A percentile compares a stretch with the other conserved stretches of the same genome.
Conservation (phyloP, 2,329 filamentous ascomycete species). For the Biscogniauxia sp. region DNA sequence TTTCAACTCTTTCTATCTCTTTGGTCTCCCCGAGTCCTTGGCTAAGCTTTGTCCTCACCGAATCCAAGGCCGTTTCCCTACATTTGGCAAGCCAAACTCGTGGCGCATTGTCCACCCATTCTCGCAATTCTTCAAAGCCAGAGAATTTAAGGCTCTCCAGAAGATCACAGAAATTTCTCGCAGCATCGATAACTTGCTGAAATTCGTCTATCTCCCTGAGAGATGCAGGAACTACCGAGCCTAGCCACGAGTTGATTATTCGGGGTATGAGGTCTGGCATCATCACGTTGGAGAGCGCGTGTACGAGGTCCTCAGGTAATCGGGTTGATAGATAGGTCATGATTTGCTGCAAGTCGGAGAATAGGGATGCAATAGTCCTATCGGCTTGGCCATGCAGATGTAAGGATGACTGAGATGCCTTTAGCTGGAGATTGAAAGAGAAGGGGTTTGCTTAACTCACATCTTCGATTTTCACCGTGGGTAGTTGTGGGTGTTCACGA, state of each 20-base stretch:
- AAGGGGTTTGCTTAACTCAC: constrained; percentile 30
- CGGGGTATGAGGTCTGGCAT: constrained; percentile 66
- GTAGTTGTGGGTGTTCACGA: constrained; percentile 33
- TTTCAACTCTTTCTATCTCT: constrained; percentile 80
- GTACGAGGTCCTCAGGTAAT: constrained; percentile 54
- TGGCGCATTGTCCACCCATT: constrained; percentile 80
- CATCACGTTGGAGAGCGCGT: constrained; percentile 65
- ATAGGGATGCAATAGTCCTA: constrained; percentile 47
- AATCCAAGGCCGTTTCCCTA: constrained; percentile 74
- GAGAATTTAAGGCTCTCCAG: constrained; percentile 64
- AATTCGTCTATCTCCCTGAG: constrained; percentile 70
- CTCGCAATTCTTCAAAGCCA: constrained; percentile 60
- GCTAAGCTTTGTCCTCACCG: constrained; percentile 67
- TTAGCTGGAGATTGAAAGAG: constrained; percentile 12
- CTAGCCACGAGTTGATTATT: constrained; percentile 72
- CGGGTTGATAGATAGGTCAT: constrained; percentile 51
- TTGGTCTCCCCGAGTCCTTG: constrained; percentile 65
- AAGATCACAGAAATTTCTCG: constrained; percentile 61
- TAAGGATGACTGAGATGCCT: constrained; percentile 40
- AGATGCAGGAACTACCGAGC: constrained; percentile 71
- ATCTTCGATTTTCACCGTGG: constrained; percentile 40
- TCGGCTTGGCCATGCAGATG: constrained; percentile 42
- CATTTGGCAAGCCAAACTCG: constrained; percentile 84
- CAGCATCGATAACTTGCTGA: constrained; percentile 64
- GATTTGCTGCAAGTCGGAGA: constrained; percentile 51